Evolutionary conservation across 768 basidiomycete species (phyloP), one percentile per base, ranked within the genome.

Genomic region (Mycena belliarum): DNA sequence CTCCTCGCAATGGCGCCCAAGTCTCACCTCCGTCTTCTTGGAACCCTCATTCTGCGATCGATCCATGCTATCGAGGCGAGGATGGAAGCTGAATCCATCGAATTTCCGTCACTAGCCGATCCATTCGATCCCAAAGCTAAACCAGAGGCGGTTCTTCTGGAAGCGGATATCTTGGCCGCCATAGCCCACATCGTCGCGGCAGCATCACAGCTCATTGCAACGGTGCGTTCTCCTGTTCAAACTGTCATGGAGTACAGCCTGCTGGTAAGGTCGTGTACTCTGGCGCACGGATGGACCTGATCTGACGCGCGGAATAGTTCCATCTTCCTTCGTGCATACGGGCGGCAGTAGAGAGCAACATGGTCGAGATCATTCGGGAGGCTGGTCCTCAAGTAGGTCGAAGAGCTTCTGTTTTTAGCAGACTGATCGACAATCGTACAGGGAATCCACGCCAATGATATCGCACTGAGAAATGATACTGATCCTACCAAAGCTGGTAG

Each of bases 381-480:
- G 72, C 70, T 14, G 73, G 74, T 8, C 60, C 67, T n/a, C 40
- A 71, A 35, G 73, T 72, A 20, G 47, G 37, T 38, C 6, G 6
- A n/a, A 50, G 47, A 2, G 6, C 33, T 25, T 7, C 21, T 2
- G n/a, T 2, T 44, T 33, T 38, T 14, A 46, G 18, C n/a, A 21
- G 18, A 8, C 32, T 45, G 6, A 26, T 40, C 15, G 18, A 21
- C 18, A 12, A 29, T 28, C 2, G 23, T 11, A 10, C 55, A 74
- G 74, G 76, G 76, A 0, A 52, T 75, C 23, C 76, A 79, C 33
- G 66, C 72, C n/a, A 57, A 68, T 8, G 73, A 76, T 7, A 76
- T 79, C 37, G 74, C 71, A 14, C 65, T 61, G 23, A 70, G 68
- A 21, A 70, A 67, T 46, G 62, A 65, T 6, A 59, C 73, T 21